phyloP scores from a whole-genome alignment of 169 alveolate species.

The Plasmodium chabaudi region DNA sequence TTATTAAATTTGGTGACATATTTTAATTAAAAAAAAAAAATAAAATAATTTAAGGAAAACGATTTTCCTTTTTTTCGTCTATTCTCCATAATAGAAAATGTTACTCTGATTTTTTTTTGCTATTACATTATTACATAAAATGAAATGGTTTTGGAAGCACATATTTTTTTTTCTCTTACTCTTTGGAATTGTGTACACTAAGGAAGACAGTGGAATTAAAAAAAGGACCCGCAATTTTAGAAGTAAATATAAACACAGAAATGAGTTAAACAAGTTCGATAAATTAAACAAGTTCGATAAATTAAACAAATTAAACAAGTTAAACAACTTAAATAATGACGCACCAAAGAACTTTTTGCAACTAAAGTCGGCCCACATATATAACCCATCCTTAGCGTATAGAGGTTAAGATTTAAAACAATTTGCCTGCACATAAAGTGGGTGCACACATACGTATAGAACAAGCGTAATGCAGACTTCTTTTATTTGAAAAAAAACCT shows the following conservation, averaged over 20 bases:
- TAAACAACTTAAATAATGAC: constrained; percentile 16
- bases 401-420: constrained; percentile 24
- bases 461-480: neutral
- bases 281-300: neutral
- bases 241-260: constrained; percentile 6
- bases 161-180: constrained; percentile 6
- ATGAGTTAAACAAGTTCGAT: neutral
- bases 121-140: constrained; percentile 1
- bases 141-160: neutral
- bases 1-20: too few relatives aligned
- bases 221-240: neutral
- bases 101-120: neutral
- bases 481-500: neutral
- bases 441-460: neutral
- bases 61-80: neutral
- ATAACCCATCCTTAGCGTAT: constrained; percentile 46
- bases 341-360: constrained; percentile 37
- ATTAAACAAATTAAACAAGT: neutral
- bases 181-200: neutral
- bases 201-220: neutral
- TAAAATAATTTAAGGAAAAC: too few relatives aligned
- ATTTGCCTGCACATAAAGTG: too few relatives aligned
- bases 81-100: neutral
- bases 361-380: constrained; percentile 24
- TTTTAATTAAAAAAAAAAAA: too few relatives aligned